Conservation (phyloP, 176 grass and related monocot species). For the Zea mays region DNA sequence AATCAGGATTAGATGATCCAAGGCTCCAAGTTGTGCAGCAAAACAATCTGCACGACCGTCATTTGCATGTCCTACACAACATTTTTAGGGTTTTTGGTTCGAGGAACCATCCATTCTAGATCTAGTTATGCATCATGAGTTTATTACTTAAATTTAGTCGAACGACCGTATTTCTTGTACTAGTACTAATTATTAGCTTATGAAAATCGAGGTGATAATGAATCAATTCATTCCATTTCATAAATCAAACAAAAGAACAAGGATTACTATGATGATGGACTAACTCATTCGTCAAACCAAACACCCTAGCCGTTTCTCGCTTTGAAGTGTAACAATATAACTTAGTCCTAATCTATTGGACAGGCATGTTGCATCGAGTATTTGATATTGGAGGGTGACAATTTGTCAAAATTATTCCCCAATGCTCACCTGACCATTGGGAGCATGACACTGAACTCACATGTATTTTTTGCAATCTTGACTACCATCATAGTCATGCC, state of each 20-base stretch:
- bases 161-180: background rate
- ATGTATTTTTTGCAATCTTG: slow-evolving; percentile 76
- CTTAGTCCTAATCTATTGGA: slow-evolving; percentile 6
- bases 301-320: background rate
- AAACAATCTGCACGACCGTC: background rate
- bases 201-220: background rate
- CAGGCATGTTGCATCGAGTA: slow-evolving; percentile 98
- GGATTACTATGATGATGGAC: background rate
- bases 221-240: background rate
- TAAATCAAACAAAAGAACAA: background rate
- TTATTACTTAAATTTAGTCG: background rate
- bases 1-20: background rate
- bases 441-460: slow-evolving; percentile 61
- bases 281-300: background rate
- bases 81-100: background rate
- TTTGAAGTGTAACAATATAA: background rate
- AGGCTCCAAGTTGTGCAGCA: background rate
- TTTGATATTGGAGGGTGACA: slow-evolving; percentile 88
- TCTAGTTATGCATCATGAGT: background rate
- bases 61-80: background rate
- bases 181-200: background rate
- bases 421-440: slow-evolving; percentile 63
- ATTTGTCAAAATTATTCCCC: slow-evolving; percentile 83
- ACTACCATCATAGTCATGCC: slow-evolving; percentile 81
- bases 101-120: background rate